These are phyloP conservation scores for Populus alba DNA, from an alignment of 345 rosid species.

Conservation along the genomic window DNA sequence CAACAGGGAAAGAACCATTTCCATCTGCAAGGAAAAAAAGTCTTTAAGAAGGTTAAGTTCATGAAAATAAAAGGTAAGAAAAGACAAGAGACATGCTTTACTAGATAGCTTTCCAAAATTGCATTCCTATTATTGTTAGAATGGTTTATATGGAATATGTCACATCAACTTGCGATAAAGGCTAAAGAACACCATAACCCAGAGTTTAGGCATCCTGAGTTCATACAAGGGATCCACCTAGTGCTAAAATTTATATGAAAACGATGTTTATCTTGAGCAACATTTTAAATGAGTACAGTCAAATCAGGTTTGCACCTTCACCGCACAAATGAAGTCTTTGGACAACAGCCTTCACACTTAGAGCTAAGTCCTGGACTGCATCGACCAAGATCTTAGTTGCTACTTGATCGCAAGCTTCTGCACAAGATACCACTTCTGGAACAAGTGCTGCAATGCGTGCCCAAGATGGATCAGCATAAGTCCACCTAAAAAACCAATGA, in stretches of 20 bases:
- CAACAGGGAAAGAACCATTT: constrained; percentile 57
- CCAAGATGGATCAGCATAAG: constrained; percentile 75
- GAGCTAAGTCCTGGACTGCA: constrained; percentile 59
- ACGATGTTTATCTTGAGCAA: background rate
- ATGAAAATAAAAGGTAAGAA: background rate
- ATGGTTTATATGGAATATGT: background rate
- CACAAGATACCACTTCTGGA: constrained; percentile 65
- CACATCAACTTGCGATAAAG: background rate
- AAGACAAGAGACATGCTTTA: background rate
- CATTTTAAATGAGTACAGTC: background rate
- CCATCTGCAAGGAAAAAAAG: constrained; percentile 41
- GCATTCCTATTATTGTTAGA: background rate
- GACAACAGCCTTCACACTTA: constrained; percentile 68
- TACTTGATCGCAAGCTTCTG: constrained; percentile 66
- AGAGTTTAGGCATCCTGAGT: background rate
- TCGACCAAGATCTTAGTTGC: constrained; percentile 53
- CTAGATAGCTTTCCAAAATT: background rate
- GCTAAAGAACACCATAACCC: background rate
- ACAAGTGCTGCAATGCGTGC: constrained; percentile 76
- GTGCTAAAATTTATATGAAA: background rate
- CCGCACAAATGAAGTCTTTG: constrained; percentile 58
- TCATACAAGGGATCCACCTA: background rate
- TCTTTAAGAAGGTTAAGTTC: background rate
- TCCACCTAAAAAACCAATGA: constrained; percentile 49
- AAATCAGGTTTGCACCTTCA: constrained; percentile 37